These are phyloP conservation scores for Scedosporium aurantiacum DNA, from an alignment of 2,329 filamentous ascomycete species.

Conservation along the genomic window DNA sequence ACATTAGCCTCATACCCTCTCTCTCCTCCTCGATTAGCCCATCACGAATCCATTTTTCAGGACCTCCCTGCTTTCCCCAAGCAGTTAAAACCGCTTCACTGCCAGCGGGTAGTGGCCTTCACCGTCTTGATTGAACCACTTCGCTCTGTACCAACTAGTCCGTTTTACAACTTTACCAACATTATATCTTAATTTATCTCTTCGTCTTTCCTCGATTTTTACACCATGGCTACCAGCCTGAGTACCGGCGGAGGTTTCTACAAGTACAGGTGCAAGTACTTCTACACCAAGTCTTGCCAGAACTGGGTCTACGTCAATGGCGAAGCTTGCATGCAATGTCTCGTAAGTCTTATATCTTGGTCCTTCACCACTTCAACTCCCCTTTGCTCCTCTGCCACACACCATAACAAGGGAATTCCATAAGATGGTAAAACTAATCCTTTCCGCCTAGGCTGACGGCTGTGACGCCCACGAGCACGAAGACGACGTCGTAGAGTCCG, in stretches of 20 bases:
- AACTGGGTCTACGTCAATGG: constrained; percentile 46
- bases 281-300: constrained; percentile 36
- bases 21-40: too few species aligned
- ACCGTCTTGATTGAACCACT: not conserved
- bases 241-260: constrained; percentile 32
- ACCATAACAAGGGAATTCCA: not conserved
- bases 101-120: constrained; percentile 3
- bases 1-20: too few species aligned
- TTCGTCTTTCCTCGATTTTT: not conserved
- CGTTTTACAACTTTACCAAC: not conserved
- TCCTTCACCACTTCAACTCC: not conserved
- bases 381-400: not conserved
- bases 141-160: not conserved
- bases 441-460: not conserved
- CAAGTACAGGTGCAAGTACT: constrained; percentile 46
- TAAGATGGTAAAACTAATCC: too few species aligned
- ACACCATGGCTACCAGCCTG: not conserved
- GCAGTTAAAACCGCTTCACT: constrained; percentile 3
- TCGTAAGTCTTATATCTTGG: constrained; percentile 25
- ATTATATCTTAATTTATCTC: not conserved
- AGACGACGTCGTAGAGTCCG: not conserved
- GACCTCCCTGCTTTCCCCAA: not conserved
- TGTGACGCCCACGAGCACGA: not conserved
- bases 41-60: too few species aligned
- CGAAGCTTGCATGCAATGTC: constrained; percentile 35